Conservation (phyloP, 306 rosid species). For the Vicia villosa region DNA sequence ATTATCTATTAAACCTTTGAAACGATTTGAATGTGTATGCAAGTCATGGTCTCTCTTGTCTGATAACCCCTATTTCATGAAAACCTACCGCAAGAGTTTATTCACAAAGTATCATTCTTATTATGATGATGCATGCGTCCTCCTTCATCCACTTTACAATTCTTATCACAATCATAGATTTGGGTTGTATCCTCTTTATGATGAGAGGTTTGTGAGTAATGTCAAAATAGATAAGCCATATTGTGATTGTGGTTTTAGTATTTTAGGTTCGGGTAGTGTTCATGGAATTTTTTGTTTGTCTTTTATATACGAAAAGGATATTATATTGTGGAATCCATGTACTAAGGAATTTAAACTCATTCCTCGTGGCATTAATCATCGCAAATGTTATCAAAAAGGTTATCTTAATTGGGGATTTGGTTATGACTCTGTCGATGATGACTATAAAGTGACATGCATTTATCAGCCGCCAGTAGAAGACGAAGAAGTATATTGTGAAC, state of each 20-base stretch:
- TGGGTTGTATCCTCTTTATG: no score
- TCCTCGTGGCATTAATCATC: background rate
- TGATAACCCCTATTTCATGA: background rate
- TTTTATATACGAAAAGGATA: fast-evolving
- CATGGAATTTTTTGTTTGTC: background rate
- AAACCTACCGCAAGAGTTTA: background rate
- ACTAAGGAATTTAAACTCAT: background rate
- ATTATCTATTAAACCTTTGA: no score
- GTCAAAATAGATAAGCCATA: background rate
- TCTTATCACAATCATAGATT: no score
- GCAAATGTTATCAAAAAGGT: no score
- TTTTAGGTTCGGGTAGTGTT: background rate
- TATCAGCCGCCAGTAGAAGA: no score
- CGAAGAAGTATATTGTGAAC: no score
- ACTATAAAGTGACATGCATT: no score
- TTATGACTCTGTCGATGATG: background rate
- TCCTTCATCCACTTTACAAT: background rate
- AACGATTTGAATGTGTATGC: no score
- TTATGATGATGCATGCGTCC: background rate
- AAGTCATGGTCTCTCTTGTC: background rate
- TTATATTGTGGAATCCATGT: background rate
- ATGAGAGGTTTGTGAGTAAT: background rate
- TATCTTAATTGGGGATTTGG: background rate
- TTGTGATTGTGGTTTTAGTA: background rate
- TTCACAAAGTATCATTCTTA: background rate